Conservation (phyloP, 768 basidiomycete genomes). For the Mycena rebaudengoi region DNA sequence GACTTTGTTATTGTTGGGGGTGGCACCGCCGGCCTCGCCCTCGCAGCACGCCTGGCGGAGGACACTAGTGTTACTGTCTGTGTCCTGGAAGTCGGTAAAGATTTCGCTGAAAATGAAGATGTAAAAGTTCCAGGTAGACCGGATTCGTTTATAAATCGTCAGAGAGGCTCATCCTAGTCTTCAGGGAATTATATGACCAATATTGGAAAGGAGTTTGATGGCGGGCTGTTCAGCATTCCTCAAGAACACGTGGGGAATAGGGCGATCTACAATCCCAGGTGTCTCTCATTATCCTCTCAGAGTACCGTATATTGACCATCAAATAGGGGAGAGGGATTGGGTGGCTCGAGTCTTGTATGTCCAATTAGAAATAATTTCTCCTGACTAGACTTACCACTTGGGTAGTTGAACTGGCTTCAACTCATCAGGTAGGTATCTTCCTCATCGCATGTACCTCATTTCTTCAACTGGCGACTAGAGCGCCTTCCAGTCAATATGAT, state of each 20-base stretch:
- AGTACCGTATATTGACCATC: not conserved
- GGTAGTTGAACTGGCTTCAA: not conserved
- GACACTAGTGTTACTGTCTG: conserved; percentile 43
- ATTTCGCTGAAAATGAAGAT: not conserved
- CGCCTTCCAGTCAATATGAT: conserved; percentile 1
- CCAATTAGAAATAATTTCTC: not conserved
- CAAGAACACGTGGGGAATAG: not conserved
- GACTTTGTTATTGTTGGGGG: conserved; percentile 15
- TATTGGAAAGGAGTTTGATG: conserved; percentile 1
- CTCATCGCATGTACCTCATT: not conserved
- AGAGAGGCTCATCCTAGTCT: not conserved
- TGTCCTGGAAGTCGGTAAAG: conserved; percentile 40
- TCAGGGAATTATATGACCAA: conserved; percentile 4
- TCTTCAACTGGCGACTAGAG: not conserved
- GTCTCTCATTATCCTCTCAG: not conserved
- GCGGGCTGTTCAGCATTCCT: not conserved
- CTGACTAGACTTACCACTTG: not conserved
- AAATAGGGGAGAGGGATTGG: not conserved
- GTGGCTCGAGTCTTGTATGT: not conserved
- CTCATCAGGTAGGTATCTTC: not conserved
- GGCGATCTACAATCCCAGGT: conserved; percentile 1
- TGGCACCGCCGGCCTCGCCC: conserved; percentile 42
- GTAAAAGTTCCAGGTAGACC: not conserved
- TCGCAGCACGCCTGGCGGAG: conserved; percentile 47
- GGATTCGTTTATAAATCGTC: not conserved